Evolutionary conservation across 805 yeast species (phyloP), one percentile per base, ranked within the genome.

Genomic region (Metschnikowia lochheadii): DNA sequence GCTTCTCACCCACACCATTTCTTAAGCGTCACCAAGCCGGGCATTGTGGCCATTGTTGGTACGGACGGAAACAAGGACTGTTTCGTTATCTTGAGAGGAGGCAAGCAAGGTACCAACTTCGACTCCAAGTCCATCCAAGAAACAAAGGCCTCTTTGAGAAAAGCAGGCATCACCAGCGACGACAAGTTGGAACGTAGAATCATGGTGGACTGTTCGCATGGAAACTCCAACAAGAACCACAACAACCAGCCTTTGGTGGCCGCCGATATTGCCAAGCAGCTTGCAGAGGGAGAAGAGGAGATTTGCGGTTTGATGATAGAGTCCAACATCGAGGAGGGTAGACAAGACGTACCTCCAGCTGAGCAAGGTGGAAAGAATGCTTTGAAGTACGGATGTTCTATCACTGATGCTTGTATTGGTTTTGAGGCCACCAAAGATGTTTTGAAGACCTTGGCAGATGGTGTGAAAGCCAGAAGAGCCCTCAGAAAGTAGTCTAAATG

Each of bases 151-250:
- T 80, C 81, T 66, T 80, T 89, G 60, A 57, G 64, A 44, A 71
- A 73, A 56, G 66, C 75, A 38, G 68, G 75, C 58, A 72, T 70
- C 54, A 72, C 79, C 20, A 71, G 70, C 58, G 70, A 73, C 36
- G 64, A 63, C 42, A 78, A 79, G 46, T 81, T 73, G 34, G 71
- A 78, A 59, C 84, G 76, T 51, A 70, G 67, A 53, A 69, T 78
- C 73, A 94, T 94, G 99, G 87, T 94, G 55, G 99, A 94, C 74
- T 94, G 97, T 74, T 91, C 97, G 43, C 99, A 94, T 72, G 99
- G 97, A 63, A 94, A 94, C 78, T 90, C 97, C 36, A 83, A 79
- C 71, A 94, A 94, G 74, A 94, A 94, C 75, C 90, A 81, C 84
- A 81, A 83, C 67, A 94, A 94, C 76, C 99, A 94, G 76, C 97